Evolutionary conservation across 2,329 filamentous ascomycete genomes (phyloP), one percentile per base, ranked within the genome.

Genomic region (Calonectria naviculata): DNA sequence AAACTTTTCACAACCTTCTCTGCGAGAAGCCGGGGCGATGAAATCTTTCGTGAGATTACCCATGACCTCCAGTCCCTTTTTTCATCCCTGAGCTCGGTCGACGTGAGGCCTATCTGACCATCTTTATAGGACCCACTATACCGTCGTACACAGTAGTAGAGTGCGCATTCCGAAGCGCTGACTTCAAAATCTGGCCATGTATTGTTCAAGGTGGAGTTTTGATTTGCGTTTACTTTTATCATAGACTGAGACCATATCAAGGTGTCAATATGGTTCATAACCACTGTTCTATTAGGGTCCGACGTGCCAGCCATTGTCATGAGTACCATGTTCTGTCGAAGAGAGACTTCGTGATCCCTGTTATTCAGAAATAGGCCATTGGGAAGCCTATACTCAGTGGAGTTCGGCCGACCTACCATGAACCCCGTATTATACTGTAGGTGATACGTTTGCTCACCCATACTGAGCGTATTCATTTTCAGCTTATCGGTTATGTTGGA

Each of bases 231-330:
- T 1, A 73, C 71, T 38, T 66, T 71, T 13, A 74, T 74, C 8
- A 67, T 31, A 21, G 38, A 71, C 47, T 74, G 68, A 0, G 71
- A 54, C 73, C 73, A 74, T 38, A 74, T 73, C 4, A 74, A 54
- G 5, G 73, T 73, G 21, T 73, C 71, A 12, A 74, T 15, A 28
- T 72, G 60, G 5, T 41, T 38, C 68, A 73, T 72, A 8, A 44
- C 58, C 0, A 73, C 69, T 4, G 73, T 73, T 5, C 29, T 64
- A 8, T 44, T 64, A 9, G 65, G 44, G n/a, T 74, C 42, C 4
- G 64, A 64, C 7, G 66, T 68, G 5, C 68, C 73, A 19, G 38
- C n/a, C 65, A 68, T 73, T 12, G 71, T 66, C 73, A 74, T 73
- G 34, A 65, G 68, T 4, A 73, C 60, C 73, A 73, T 73, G 4